phyloP scores from a whole-genome alignment of 2,329 filamentous ascomycete genomes.

The Talaromyces sp. region DNA sequence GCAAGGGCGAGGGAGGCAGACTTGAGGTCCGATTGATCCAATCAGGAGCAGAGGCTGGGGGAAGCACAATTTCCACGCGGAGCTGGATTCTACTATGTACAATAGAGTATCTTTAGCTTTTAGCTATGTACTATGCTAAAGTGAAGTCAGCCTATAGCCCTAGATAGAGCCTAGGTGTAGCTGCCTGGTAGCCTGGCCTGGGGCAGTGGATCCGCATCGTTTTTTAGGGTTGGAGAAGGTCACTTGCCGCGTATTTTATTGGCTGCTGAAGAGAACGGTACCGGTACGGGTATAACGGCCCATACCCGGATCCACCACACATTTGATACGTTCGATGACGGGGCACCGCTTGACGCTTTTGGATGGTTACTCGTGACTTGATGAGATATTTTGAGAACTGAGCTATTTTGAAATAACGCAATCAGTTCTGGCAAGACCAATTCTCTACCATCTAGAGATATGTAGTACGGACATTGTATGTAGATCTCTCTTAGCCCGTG shows the following conservation, averaged over 20 bases:
- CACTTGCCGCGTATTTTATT: not conserved
- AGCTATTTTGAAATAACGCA: not conserved
- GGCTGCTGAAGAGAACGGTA: not conserved
- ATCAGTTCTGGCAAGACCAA: too few relatives aligned
- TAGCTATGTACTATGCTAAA: not conserved
- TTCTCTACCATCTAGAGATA: too few relatives aligned
- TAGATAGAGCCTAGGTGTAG: not conserved
- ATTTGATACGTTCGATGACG: not conserved
- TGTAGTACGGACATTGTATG: not conserved
- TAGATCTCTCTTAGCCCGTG: not conserved
- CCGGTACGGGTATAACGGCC: not conserved
- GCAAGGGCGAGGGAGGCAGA: not conserved
- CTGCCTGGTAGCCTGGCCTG: not conserved
- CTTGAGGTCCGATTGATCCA: not conserved
- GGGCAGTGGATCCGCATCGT: not conserved
- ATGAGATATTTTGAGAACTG: not conserved
- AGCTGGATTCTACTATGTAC: not conserved
- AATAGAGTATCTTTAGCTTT: not conserved
- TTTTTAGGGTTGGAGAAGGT: not conserved
- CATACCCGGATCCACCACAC: not conserved
- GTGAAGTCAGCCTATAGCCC: conserved; percentile 5
- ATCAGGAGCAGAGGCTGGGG: not conserved
- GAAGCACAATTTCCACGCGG: not conserved
- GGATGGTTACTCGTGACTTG: not conserved
- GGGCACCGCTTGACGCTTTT: conserved; percentile 1